Evolutionary conservation across 495 filamentous ascomycete genomes (phyloP), one percentile per base, ranked within the genome.

Genomic region (Eremomyces bilateralis): DNA sequence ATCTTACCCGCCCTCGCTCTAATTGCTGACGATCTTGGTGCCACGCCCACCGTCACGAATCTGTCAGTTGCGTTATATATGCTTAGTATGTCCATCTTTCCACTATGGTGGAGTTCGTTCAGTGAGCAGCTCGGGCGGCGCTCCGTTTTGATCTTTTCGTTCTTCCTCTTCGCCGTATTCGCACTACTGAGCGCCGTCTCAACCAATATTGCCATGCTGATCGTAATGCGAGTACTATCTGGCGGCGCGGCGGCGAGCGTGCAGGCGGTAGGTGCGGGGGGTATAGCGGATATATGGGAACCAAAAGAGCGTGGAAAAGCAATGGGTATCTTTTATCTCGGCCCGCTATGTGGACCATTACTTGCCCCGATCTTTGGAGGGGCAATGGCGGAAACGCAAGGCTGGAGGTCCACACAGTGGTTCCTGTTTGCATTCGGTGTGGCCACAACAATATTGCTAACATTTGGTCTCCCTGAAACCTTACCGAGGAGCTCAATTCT

Each of bases 301-400:
- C 49, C 71, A 1, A 64, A 60, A 15, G 77, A 92, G 50, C 61
- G 84, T 36, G 85, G 85, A 4, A 60, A 59, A 16, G 84, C 83
- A n/a, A 92, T 95, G 81, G 74, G 81, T 1, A 68, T 80, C 16
- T 95, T 93, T 53, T 95, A 91, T 40, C 62, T 93, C 0, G 85
- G 85, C 0, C 85, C 85, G 1, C 56, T 94, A n/a, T 67, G 74
- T 35, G 85, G 84, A 0, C 85, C 85, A 0, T 57, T 93, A 6
- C 56, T 92, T 17, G 71, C 78, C 1, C 85, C 85, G 4, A 84
- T 95, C 29, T 71, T 93, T 29, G 85, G 85, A 21, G 85, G 85
- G 36, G 70, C 64, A 1, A 53, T 95, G 15, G 64, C 71, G 1
- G 52, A 81, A 34, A 56, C 51, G 3, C 77, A 75, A 50, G 71